Conservation (phyloP, 257 asterid species). For the Salvia hispanica region DNA sequence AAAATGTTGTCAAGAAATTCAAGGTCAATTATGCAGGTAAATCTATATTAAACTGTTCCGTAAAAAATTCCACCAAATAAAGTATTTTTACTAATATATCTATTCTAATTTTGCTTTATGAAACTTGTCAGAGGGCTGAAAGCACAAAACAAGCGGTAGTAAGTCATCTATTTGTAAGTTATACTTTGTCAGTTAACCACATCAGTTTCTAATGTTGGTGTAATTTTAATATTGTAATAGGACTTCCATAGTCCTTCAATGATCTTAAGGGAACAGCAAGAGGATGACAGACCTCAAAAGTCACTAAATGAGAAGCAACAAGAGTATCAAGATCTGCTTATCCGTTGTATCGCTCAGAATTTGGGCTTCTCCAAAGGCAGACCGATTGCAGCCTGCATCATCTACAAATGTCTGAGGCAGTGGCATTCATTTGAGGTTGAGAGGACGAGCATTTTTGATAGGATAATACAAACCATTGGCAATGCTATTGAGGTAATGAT, state of each 20-base stretch:
- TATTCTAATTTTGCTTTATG: conserved; percentile 27
- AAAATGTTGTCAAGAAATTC: conserved; percentile 76
- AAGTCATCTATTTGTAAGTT: conserved; percentile 43
- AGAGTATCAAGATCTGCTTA: conserved; percentile 91
- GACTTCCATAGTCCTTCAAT: conserved; percentile 78
- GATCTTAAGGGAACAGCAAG: conserved; percentile 61
- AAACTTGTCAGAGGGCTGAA: conserved; percentile 66
- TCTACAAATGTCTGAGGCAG: conserved; percentile 92
- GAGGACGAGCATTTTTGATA: conserved; percentile 91
- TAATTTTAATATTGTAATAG: conserved; percentile 40
- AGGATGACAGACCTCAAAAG: conserved; percentile 89
- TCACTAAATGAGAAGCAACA: conserved; percentile 91
- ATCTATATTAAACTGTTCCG: conserved; percentile 21
- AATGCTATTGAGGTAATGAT: conserved; percentile 87
- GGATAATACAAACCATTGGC: conserved; percentile 96
- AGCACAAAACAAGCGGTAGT: conserved; percentile 62
- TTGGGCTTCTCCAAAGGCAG: conserved; percentile 87
- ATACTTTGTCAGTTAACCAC: conserved; percentile 9
- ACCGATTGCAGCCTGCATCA: conserved; percentile 89
- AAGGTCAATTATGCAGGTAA: conserved; percentile 86
- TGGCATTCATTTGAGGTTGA: conserved; percentile 94
- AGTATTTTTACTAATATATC: conserved; percentile 35
- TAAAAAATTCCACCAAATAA: conserved; percentile 29
- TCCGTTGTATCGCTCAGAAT: conserved; percentile 89
- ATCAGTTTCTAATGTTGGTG: conserved; percentile 27